Evolutionary conservation across 176 grass and related monocot species (phyloP), one percentile per base, ranked within the genome.

Genomic region (Dendrocalamus sinicus): DNA sequence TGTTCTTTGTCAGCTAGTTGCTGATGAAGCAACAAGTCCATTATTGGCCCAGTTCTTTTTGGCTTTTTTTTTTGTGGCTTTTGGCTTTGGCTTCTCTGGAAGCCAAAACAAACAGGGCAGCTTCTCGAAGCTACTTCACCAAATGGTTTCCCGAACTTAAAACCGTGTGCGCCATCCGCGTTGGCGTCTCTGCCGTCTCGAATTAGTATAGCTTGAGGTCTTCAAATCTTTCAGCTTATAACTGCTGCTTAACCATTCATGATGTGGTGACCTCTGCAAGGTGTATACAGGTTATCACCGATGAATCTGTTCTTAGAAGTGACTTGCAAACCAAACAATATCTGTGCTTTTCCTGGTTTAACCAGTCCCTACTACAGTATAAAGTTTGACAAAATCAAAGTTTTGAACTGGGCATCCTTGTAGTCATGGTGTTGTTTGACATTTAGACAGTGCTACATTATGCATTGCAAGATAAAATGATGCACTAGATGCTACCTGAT

Each of bases 401-500:
- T 67, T 67, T 58, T 74, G 13, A 67, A 30, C 13, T 75, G 4
- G 4, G n/a, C 41, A 22, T 58, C 55, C 58, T 23, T 61, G 23
- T 61, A 12, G n/a, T 4, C 58, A 11, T 32, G 37, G 17, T 66
- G 11, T 41, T 76, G 1, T 80, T 66, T 87, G 59, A 67, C 58
- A 46, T 37, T 59, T 67, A 57, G n/a, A 68, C 2, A 55, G 12
- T 81, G 32, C 22, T 86, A 41, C 12, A 86, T 40, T 73, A 28
- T 53, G 3, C 20, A 52, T 75, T 22, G 9, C 26, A 66, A 57
- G 60, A 75, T 65, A 55, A 73, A 64, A 52, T 26, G 11, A 45
- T 67, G 32, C 39, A 40, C 37, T 68, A 73, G 20, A 60, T 60
- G 57, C 7, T 60, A 43, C 30, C 57, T 53, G n/a, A 15, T 60